A percentile compares a stretch with the other conserved stretches of the same genome.
These are phyloP conservation scores for Crassisporium funariophilum DNA, from an alignment of 768 basidiomycete genomes.

Conservation along the genomic window DNA sequence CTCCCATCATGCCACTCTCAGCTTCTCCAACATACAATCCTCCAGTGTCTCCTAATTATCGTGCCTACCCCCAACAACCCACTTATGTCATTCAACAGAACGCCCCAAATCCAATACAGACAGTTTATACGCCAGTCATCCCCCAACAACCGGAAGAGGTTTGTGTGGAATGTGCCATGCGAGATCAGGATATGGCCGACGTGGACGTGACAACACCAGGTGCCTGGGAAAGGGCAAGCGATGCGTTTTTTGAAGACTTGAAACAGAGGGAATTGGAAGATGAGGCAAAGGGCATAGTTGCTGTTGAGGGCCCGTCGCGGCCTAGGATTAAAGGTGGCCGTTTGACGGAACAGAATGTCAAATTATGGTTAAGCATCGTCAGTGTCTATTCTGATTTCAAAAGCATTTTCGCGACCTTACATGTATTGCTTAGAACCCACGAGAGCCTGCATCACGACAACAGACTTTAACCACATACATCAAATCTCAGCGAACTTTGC, in stretches of 20 bases:
- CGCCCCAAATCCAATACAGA: conserved; percentile 59
- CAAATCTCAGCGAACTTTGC: conserved; percentile 73
- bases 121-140: conserved; percentile 58
- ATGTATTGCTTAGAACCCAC: conserved; percentile 68
- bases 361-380: conserved; percentile 79
- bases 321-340: conserved; percentile 67
- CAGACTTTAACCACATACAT: conserved; percentile 83
- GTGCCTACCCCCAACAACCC: conserved; percentile 75
- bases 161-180: conserved; percentile 97
- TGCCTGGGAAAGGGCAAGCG: conserved; percentile 91
- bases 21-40: conserved; percentile 62
- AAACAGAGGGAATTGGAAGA: conserved; percentile 73
- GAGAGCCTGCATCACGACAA: conserved; percentile 83
- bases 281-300: conserved; percentile 49
- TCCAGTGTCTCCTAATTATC: conserved; percentile 66
- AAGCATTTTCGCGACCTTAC: conserved; percentile 10
- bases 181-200: conserved; percentile 97
- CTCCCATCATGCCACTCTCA: conserved; percentile 57
- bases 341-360: conserved; percentile 77
- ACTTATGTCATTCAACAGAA: conserved; percentile 65
- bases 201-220: conserved; percentile 86
- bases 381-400: conserved; percentile 29
- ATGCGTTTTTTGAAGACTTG: conserved; percentile 78
- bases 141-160: conserved; percentile 79
- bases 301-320: conserved; percentile 53